Evolutionary conservation across 805 yeast genomes (phyloP), one percentile per base, ranked within the genome.

Genomic region (Wickerhamiella occidentalis): DNA sequence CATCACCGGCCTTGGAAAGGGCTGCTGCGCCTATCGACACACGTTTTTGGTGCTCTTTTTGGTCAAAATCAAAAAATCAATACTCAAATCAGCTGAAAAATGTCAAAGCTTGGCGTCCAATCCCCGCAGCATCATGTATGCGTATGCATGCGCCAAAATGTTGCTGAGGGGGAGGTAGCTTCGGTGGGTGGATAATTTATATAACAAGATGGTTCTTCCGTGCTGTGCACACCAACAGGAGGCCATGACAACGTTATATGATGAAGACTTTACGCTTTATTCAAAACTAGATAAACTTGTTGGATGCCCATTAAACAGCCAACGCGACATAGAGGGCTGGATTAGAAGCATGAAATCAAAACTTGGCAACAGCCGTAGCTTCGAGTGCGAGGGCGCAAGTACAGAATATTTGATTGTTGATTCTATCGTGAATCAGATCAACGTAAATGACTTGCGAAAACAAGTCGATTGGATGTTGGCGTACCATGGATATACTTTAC

Each of bases 401-500:
- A 35, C 48, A 7, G 48, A 49, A 33, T 37, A 49, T 19, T 7
- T 49, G 17, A 23, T 49, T 15, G 52, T 45, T 6, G 52, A 49
- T 40, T 40, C 46, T 6, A 40, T 49, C 11, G 48, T 49, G 17
- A 45, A 23, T 18, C 48, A 45, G 17, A 46, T 49, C 21, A 41
- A 47, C 3, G 48, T 49, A 4, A 42, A 38, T 29, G 47, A 40
- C 38, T 28, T 49, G 23, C 28, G 49, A n/a, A 38, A 26, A 8
- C 49, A 49, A 37, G 29, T 49, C 15, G 48, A 49, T 30, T 49
- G 52, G 52, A 49, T 49, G 52, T 21, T 47, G 19, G 41, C 47
- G n/a, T 46, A 49, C 40, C 45, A 40, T 13, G 52, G 52, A 19
- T 42, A 43, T 18, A 45, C 46, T 18, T 35, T 49, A 19, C 43